Evolutionary conservation across 1,284 basidiomycete species (phyloP).

Genomic region (Erythrobasidium hasegawianum): DNA sequence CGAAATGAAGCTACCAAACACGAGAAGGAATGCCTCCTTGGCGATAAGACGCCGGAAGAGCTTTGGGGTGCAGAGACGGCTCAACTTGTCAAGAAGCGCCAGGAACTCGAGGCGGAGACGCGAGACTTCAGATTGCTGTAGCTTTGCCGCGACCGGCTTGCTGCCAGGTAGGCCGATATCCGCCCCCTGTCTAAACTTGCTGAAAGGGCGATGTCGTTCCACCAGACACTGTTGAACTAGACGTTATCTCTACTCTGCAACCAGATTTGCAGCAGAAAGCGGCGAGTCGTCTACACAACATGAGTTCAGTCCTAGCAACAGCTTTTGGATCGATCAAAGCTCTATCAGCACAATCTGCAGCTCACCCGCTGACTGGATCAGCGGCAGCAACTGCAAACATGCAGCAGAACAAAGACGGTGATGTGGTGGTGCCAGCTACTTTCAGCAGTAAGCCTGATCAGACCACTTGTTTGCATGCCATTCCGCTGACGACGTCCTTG

Average conservation of each 20-base stretch:
- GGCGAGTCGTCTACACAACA: no score
- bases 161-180: no score
- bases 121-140: conserved; percentile 30
- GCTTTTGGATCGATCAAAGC: conserved; percentile 1
- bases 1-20: conserved; percentile 61
- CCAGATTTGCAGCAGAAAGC: no score
- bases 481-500: not conserved
- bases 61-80: conserved; percentile 43
- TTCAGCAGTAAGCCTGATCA: not conserved
- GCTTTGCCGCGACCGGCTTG: no score
- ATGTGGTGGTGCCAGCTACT: not conserved
- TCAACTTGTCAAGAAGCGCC: conserved; percentile 38
- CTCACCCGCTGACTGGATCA: not conserved
- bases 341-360: not conserved
- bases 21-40: conserved; percentile 39
- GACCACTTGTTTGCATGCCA: not conserved
- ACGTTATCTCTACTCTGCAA: no score
- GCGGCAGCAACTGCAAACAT: not conserved
- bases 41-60: conserved; percentile 39
- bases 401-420: not conserved
- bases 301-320: not conserved
- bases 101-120: conserved; percentile 38
- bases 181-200: no score
- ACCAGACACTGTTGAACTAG: no score
- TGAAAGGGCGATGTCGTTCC: no score